phyloP scores from a whole-genome alignment of 768 basidiomycete genomes.

The Antrodiella citrinella region DNA sequence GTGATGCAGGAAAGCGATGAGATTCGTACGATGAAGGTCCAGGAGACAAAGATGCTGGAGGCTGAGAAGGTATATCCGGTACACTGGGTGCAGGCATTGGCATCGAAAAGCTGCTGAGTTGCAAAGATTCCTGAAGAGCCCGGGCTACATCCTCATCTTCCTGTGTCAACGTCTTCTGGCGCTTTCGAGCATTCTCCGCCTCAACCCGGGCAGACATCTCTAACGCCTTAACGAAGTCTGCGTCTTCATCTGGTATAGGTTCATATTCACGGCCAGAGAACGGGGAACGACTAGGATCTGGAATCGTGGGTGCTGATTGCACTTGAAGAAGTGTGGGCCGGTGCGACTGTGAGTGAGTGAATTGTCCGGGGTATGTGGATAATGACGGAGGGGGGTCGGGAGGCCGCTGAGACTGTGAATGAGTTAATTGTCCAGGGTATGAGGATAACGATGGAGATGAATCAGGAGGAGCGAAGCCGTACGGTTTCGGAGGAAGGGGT shows the following conservation, averaged over 20 bases:
- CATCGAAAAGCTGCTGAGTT: not conserved
- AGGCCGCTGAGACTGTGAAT: not conserved
- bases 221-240: constrained; percentile 12
- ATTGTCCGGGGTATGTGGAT: constrained; percentile 37
- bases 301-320: not conserved
- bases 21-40: not conserved
- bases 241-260: not conserved
- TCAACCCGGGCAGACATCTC: constrained; percentile 11
- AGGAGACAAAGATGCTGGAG: not conserved
- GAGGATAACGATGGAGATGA: constrained; percentile 24
- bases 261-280: not conserved
- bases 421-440: constrained; percentile 32
- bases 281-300: not conserved
- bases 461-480: not conserved
- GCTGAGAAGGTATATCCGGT: not conserved
- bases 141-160: constrained; percentile 64
- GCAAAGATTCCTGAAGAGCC: constrained; percentile 50
- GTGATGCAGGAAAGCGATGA: not conserved
- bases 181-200: constrained; percentile 9
- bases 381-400: constrained; percentile 13
- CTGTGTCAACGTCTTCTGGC: constrained; percentile 6
- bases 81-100: constrained; percentile 43
- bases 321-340: not conserved
- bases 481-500: not conserved
- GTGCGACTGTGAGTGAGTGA: constrained; percentile 1